Percentiles rank a stretch among this genome's conserved stretches.
These are phyloP conservation scores for Dictyostelium intermedium DNA, from an alignment of 78 protist genomes.

Conservation along the genomic window DNA sequence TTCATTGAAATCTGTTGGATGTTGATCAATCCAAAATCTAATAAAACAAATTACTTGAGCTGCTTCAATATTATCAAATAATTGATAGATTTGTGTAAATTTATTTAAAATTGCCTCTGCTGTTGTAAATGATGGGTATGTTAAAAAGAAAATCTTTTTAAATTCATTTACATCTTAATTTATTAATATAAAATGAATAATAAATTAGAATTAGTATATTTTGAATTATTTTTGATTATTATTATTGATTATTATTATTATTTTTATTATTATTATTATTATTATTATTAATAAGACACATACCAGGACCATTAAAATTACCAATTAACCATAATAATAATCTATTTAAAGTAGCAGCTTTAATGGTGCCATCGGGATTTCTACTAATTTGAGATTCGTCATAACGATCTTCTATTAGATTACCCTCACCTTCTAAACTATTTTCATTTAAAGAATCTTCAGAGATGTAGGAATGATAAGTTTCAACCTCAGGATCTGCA, in stretches of 20 bases:
- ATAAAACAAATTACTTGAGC: conserved; percentile 37
- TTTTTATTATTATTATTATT: not conserved
- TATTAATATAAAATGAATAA: not conserved
- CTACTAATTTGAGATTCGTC: conserved; percentile 32
- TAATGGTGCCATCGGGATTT: conserved; percentile 56
- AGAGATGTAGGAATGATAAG: conserved; percentile 57
- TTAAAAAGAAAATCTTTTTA: conserved; percentile 70
- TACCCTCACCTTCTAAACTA: conserved; percentile 4
- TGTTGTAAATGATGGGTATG: conserved; percentile 73
- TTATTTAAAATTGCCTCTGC: conserved; percentile 76
- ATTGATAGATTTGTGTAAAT: conserved; percentile 59
- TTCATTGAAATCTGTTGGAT: conserved; percentile 66
- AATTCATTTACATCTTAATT: conserved; percentile 42
- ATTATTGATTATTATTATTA: no score
- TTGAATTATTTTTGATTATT: not conserved
- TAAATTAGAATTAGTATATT: not conserved
- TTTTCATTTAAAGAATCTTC: conserved; percentile 9
- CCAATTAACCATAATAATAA: conserved; percentile 55
- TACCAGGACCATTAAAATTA: conserved; percentile 32
- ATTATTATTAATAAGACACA: not conserved
- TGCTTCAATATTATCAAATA: conserved; percentile 28
- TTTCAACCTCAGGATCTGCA: conserved; percentile 67
- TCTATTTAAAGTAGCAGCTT: conserved; percentile 52
- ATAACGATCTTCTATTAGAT: conserved; percentile 33
- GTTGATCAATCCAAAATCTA: conserved; percentile 57